A percentile compares a stretch with the other conserved stretches of the same genome.
phyloP scores from a whole-genome alignment of 495 filamentous ascomycete species.

The Echria macrotheca region DNA sequence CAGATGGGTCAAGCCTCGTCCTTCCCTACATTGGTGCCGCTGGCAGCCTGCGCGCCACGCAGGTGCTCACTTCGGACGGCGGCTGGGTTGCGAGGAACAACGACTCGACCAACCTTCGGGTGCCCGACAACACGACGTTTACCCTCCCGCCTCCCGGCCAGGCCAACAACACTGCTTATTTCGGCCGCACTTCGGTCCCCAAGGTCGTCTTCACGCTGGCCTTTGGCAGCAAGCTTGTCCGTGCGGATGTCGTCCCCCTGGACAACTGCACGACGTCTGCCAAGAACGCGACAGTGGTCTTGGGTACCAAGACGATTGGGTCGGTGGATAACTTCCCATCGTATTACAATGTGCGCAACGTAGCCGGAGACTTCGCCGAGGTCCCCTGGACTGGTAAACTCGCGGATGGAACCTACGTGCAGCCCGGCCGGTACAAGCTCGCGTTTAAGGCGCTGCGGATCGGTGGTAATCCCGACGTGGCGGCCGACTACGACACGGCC shows the following conservation, averaged over 20 bases:
- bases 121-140: conserved; percentile 35
- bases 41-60: conserved; percentile 37
- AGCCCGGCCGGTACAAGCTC: conserved; percentile 42
- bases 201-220: conserved; percentile 28
- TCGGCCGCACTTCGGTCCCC: conserved; percentile 21
- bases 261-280: conserved; percentile 22
- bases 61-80: conserved; percentile 31
- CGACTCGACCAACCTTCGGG: conserved; percentile 25
- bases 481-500: conserved; percentile 32
- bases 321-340: conserved; percentile 31
- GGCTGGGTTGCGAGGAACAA: conserved; percentile 30
- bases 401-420: conserved; percentile 35
- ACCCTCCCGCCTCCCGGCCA: conserved; percentile 32
- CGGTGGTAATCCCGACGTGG: conserved; percentile 31
- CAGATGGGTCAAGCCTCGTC: conserved; percentile 42
- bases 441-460: conserved; percentile 39
- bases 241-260: conserved; percentile 37
- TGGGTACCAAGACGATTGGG: conserved; percentile 37
- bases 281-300: conserved; percentile 21
- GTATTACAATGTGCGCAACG: conserved; percentile 31
- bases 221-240: conserved; percentile 42
- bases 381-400: conserved; percentile 39
- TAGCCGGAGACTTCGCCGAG: conserved; percentile 17
- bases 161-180: conserved; percentile 30
- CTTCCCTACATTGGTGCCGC: conserved; percentile 48